A percentile compares a stretch with the other conserved stretches of the same genome.
Conservation (phyloP, 805 yeast species). For the Candida dajiaensis region DNA sequence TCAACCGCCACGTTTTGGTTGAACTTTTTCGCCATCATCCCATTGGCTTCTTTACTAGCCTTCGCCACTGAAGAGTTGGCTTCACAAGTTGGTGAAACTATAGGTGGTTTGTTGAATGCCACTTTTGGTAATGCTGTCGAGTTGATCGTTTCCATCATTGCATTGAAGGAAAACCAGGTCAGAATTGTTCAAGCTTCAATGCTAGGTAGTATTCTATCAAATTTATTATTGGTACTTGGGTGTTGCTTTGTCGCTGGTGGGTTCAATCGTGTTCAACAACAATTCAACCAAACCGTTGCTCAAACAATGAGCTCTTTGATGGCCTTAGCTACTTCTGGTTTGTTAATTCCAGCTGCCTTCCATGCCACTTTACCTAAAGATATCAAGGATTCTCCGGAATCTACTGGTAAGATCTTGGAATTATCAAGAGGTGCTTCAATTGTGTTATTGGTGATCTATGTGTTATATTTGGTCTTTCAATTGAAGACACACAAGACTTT, state of each 20-base stretch:
- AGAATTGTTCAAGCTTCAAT: constrained; percentile 95
- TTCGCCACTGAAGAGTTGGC: constrained; percentile 92
- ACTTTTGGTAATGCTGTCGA: constrained; percentile 98
- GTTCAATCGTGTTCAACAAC: constrained; percentile 75
- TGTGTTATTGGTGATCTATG: constrained; percentile 69
- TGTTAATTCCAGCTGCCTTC: constrained; percentile 94
- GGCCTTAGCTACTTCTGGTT: constrained; percentile 85
- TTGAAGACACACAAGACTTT: constrained; percentile 75
- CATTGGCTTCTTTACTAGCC: constrained; percentile 85
- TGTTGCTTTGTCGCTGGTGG: constrained; percentile 95
- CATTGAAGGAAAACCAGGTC: constrained; percentile 78
- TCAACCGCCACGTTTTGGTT: constrained; percentile 55
- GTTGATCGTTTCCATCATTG: constrained; percentile 88
- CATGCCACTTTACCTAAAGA: constrained; percentile 60
- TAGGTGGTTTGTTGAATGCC: constrained; percentile 93
- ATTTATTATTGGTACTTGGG: constrained; percentile 86
- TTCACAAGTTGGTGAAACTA: constrained; percentile 80
- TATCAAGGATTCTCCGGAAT: constrained; percentile 27
- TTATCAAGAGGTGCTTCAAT: constrained; percentile 84
- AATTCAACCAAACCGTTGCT: constrained; percentile 93
- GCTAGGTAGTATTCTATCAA: constrained; percentile 91
- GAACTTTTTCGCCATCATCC: constrained; percentile 87
- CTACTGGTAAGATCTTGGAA: constrained; percentile 47
- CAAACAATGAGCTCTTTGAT: constrained; percentile 94
- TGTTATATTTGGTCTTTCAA: constrained; percentile 80